These are phyloP conservation scores for Soucietia sequanensis DNA, from an alignment of 805 yeast species.

Conservation along the genomic window DNA sequence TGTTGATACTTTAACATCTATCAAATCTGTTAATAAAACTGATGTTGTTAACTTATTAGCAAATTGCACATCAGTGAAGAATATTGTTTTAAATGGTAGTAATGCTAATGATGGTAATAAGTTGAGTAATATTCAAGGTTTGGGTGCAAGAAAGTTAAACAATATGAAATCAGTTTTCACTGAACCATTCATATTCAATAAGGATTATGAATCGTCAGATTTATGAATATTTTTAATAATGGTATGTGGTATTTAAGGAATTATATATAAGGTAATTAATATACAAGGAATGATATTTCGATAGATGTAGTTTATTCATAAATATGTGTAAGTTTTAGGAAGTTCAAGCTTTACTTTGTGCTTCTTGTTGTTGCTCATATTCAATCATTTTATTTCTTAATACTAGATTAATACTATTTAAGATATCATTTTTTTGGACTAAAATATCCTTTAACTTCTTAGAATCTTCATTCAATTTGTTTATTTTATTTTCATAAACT, in stretches of 20 bases:
- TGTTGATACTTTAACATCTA: slow-evolving; percentile 44
- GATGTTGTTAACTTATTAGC: slow-evolving; percentile 52
- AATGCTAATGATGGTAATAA: slow-evolving; percentile 20
- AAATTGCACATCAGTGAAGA: slow-evolving; percentile 44
- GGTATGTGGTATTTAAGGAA: neutral
- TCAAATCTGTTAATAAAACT: slow-evolving; percentile 51
- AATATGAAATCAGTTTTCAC: slow-evolving; percentile 40
- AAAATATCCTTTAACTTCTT: slow-evolving; percentile 72
- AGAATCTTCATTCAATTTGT: slow-evolving; percentile 70
- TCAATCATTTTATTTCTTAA: slow-evolving; percentile 53
- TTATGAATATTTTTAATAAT: neutral
- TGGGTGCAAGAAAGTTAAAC: slow-evolving; percentile 47
- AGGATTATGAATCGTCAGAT: slow-evolving; percentile 19
- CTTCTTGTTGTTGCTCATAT: slow-evolving; percentile 35
- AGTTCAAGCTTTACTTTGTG: neutral
- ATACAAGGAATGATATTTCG: neutral
- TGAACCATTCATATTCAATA: slow-evolving; percentile 52
- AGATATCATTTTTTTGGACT: slow-evolving; percentile 64
- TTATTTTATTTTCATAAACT: slow-evolving; percentile 73
- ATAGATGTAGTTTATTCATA: neutral
- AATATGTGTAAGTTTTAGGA: neutral
- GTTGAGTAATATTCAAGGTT: slow-evolving; percentile 38
- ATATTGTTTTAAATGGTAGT: slow-evolving; percentile 34
- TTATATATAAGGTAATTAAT: neutral
- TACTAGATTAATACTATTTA: slow-evolving; percentile 60